Evolutionary conservation across 768 basidiomycete species (phyloP).

Genomic region (Rhodotorula paludigena): DNA sequence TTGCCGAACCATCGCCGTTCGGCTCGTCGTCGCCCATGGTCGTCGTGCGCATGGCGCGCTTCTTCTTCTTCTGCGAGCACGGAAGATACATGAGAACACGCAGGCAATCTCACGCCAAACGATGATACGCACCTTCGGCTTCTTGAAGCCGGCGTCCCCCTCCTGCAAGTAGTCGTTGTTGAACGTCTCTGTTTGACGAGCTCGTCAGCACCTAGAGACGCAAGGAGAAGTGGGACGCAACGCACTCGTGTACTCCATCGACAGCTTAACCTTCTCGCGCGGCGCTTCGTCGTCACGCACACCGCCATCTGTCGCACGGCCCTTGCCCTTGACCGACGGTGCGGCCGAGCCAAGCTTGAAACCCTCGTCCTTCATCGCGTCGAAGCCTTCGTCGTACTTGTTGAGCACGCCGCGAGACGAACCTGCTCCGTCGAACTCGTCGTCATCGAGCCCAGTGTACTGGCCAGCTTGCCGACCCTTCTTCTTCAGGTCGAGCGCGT

Average conservation of each 20-base stretch:
- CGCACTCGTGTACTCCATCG: conserved; percentile 86
- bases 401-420: conserved; percentile 75
- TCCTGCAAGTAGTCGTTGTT: conserved; percentile 88
- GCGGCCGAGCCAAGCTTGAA: conserved; percentile 70
- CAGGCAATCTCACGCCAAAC: neutral
- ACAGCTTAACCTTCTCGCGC: conserved; percentile 48
- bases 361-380: conserved; percentile 67
- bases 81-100: conserved; percentile 15
- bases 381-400: conserved; percentile 89
- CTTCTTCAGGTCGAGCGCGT: conserved; percentile 76
- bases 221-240: conserved; percentile 36
- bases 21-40: conserved; percentile 48
- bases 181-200: conserved; percentile 53
- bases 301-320: neutral
- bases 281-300: conserved; percentile 6
- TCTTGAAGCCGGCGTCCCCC: conserved; percentile 91
- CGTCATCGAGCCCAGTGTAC: conserved; percentile 94
- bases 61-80: conserved; percentile 75
- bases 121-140: conserved; percentile 64
- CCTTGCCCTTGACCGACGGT: conserved; percentile 19
- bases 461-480: conserved; percentile 61
- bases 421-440: conserved; percentile 75
- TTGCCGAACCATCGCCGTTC: conserved; percentile 53
- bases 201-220: neutral
- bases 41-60: conserved; percentile 51